These are phyloP conservation scores for Tolypocladium guangdongense DNA, from an alignment of 2,329 filamentous ascomycete species.

Conservation along the genomic window DNA sequence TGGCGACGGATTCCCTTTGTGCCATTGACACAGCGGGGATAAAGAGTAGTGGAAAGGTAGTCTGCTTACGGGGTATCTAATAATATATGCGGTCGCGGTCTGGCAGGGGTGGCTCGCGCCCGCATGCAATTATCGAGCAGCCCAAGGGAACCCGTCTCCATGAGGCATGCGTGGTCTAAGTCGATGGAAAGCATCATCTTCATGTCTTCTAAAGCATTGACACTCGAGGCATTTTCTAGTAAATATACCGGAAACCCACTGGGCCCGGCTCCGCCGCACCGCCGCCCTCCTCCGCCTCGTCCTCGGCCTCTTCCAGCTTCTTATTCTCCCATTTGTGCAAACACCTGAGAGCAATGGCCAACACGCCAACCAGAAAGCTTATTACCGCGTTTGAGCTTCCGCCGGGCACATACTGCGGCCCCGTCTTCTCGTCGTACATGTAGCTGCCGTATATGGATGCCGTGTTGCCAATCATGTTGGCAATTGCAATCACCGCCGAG, in stretches of 20 bases:
- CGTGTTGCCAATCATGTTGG: constrained; percentile 55
- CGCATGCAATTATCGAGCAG: too few species aligned
- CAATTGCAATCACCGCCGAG: constrained; percentile 54
- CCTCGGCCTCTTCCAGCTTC: constrained; percentile 39
- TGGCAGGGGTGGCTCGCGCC: too few species aligned
- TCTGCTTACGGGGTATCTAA: too few species aligned
- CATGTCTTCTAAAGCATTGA: too few species aligned
- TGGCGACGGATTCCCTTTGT: too few species aligned
- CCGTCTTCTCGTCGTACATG: constrained; percentile 31
- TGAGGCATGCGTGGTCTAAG: too few species aligned
- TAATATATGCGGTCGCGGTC: too few species aligned
- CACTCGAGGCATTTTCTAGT: constrained; percentile 6
- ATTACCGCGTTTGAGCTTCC: constrained; percentile 52
- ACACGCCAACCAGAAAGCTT: constrained; percentile 45
- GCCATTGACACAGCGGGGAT: too few species aligned
- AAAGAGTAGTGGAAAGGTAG: too few species aligned
- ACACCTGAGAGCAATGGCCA: constrained; percentile 41
- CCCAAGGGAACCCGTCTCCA: too few species aligned
- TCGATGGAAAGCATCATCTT: too few species aligned
- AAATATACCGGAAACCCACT: constrained; percentile 18
- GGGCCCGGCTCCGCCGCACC: constrained; percentile 9
- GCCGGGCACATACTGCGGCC: constrained; percentile 35
- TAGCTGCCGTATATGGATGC: constrained; percentile 36
- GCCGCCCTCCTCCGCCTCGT: constrained; percentile 10
- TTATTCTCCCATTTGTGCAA: constrained; percentile 50